phyloP scores from a whole-genome alignment of 768 basidiomycete genomes.

The Pisolithus orientalis region DNA sequence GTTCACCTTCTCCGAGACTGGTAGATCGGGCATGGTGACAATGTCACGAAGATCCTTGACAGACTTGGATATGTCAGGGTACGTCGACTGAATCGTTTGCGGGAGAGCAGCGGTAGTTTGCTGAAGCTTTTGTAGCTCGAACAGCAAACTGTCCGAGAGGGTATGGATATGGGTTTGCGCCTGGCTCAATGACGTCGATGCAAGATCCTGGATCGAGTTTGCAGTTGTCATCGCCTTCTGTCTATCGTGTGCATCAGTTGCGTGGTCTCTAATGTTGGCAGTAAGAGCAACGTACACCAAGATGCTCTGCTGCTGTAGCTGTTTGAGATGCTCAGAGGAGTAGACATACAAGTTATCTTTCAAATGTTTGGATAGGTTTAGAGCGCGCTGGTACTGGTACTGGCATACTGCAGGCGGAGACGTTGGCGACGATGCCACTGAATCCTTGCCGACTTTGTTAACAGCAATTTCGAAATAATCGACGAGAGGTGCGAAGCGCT shows the following conservation, averaged over 20 bases:
- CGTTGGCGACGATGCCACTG: constrained; percentile 39
- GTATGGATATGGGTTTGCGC: constrained; percentile 53
- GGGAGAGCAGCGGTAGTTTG: constrained; percentile 53
- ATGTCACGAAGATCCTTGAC: constrained; percentile 50
- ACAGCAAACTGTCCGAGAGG: constrained; percentile 61
- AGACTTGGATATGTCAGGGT: constrained; percentile 46
- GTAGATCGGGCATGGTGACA: constrained; percentile 45
- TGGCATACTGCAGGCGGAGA: constrained; percentile 49
- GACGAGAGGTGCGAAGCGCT: constrained; percentile 72
- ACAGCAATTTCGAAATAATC: constrained; percentile 63
- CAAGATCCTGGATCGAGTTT: constrained; percentile 51
- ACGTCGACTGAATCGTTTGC: constrained; percentile 52
- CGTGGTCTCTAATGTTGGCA: constrained; percentile 1
- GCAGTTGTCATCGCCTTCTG: constrained; percentile 69
- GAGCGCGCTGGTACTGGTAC: constrained; percentile 75
- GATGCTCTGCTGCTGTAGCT: constrained; percentile 58
- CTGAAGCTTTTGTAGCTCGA: constrained; percentile 62
- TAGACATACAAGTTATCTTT: constrained; percentile 57
- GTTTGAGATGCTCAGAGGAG: constrained; percentile 66
- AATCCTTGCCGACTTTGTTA: constrained; percentile 40
- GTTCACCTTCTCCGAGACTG: constrained; percentile 56
- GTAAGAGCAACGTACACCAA: constrained; percentile 44
- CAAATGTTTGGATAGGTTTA: constrained; percentile 57
- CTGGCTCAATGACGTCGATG: constrained; percentile 47
- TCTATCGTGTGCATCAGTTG: constrained; percentile 27